A percentile compares a stretch with the other conserved stretches of the same genome.
Evolutionary conservation across 306 rosid genomes (phyloP).

Genomic region (Acacia confusa): DNA sequence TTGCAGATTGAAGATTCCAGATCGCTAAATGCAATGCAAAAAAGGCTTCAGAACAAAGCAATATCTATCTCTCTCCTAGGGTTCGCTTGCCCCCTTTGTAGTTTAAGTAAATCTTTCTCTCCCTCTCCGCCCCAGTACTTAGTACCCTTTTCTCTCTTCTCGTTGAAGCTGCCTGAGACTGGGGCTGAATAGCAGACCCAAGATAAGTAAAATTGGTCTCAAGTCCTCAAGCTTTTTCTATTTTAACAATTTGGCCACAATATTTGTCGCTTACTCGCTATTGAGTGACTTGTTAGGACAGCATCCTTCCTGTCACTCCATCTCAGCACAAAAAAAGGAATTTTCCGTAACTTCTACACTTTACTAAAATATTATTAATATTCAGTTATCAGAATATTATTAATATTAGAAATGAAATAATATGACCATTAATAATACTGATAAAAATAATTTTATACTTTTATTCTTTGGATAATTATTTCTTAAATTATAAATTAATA

Average conservation of each 20-base stretch:
- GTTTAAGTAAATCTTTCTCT: slow-evolving; percentile 29
- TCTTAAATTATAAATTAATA: no score
- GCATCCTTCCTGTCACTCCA: not conserved
- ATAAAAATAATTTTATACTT: no score
- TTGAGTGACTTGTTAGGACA: no score
- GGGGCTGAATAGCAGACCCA: slow-evolving; percentile 36
- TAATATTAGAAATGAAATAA: no score
- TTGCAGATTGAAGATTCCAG: slow-evolving; percentile 56
- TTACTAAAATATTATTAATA: no score
- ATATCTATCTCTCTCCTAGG: slow-evolving; percentile 44
- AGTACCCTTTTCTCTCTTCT: slow-evolving; percentile 35
- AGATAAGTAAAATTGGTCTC: slow-evolving; percentile 29
- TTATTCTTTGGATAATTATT: no score
- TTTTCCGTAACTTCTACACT: not conserved
- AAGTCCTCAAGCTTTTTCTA: not conserved
- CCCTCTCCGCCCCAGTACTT: slow-evolving; percentile 18
- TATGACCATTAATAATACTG: no score
- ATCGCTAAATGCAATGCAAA: slow-evolving; percentile 58
- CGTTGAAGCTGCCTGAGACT: slow-evolving; percentile 44
- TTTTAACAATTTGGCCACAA: slow-evolving; percentile 32
- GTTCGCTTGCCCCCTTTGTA: slow-evolving; percentile 41
- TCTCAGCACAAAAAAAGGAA: not conserved
- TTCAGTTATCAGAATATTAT: no score
- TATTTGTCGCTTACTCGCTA: not conserved
- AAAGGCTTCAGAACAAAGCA: slow-evolving; percentile 49